These are phyloP conservation scores for Hibiscus tridactylites DNA, from an alignment of 345 rosid genomes.

Conservation along the genomic window DNA sequence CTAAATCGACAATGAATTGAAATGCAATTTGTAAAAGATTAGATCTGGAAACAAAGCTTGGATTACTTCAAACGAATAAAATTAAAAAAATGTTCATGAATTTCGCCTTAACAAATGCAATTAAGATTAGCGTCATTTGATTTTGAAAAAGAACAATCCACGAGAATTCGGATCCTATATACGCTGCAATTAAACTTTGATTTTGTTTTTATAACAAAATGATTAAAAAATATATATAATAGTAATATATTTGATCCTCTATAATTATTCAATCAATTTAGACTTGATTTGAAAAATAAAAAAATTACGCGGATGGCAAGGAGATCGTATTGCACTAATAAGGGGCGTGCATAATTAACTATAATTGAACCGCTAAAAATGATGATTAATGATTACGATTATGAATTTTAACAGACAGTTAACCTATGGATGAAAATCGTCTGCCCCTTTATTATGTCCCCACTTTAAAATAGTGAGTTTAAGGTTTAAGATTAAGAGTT, in stretches of 20 bases:
- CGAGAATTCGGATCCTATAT: conserved; percentile 5
- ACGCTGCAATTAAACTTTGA: neutral
- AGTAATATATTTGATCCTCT: too few species aligned
- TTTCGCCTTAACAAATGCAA: neutral
- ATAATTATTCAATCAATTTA: too few species aligned
- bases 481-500: too few species aligned
- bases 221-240: too few species aligned
- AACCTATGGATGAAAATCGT: too few species aligned
- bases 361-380: too few species aligned
- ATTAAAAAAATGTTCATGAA: neutral
- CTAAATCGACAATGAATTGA: neutral
- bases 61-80: neutral
- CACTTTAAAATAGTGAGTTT: too few species aligned
- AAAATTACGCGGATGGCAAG: neutral
- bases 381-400: too few species aligned
- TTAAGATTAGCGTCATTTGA: neutral
- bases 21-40: neutral
- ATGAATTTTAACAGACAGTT: too few species aligned
- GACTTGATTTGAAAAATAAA: neutral
- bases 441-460: too few species aligned
- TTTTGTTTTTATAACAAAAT: too few species aligned
- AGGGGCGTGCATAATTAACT: too few species aligned
- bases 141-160: neutral
- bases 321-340: neutral
- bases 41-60: conserved; percentile 5